These are phyloP conservation scores for Pseudohyphozyma bogoriensis DNA, from an alignment of 768 basidiomycete species.

Conservation along the genomic window DNA sequence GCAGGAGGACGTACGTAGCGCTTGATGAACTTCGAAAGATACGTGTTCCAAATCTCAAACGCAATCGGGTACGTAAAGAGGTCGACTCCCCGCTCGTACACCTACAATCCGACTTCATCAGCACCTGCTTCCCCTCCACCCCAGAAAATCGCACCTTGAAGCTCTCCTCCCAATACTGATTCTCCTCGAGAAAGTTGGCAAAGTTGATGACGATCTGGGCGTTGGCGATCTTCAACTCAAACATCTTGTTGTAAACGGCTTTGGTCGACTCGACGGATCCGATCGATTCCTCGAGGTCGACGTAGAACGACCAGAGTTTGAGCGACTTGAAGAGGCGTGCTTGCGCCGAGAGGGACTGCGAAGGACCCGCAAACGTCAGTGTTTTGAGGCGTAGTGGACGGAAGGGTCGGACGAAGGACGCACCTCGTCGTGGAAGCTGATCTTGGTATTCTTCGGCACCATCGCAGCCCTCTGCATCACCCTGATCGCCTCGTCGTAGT, in stretches of 20 bases:
- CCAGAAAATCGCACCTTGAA: conserved; percentile 59
- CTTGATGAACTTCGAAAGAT: conserved; percentile 90
- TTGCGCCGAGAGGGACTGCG: conserved; percentile 70
- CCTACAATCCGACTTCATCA: conserved; percentile 42
- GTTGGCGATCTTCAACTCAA: conserved; percentile 93
- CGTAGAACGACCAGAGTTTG: conserved; percentile 98
- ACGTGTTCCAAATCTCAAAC: conserved; percentile 99
- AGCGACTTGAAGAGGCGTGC: conserved; percentile 89
- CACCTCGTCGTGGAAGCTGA: conserved; percentile 94
- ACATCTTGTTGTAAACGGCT: conserved; percentile 86
- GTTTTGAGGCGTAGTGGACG: background rate
- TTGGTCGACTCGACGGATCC: conserved; percentile 87
- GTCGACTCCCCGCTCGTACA: conserved; percentile 94
- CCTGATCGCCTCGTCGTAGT: conserved; percentile 87
- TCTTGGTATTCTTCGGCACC: conserved; percentile 65
- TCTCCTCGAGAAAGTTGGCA: conserved; percentile 91
- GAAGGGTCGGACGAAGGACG: conserved; percentile 32
- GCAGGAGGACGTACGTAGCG: conserved; percentile 63
- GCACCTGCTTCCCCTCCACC: background rate
- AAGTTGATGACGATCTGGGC: conserved; percentile 97
- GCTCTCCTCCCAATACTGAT: conserved; percentile 95
- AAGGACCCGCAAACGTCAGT: background rate
- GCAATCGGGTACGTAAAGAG: conserved; percentile 95
- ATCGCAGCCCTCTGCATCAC: conserved; percentile 96
- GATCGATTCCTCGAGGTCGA: conserved; percentile 94